Percentiles rank a stretch among this genome's conserved stretches.
Conservation (phyloP, 139 green algal species). For the Chlorella vulgaris region DNA sequence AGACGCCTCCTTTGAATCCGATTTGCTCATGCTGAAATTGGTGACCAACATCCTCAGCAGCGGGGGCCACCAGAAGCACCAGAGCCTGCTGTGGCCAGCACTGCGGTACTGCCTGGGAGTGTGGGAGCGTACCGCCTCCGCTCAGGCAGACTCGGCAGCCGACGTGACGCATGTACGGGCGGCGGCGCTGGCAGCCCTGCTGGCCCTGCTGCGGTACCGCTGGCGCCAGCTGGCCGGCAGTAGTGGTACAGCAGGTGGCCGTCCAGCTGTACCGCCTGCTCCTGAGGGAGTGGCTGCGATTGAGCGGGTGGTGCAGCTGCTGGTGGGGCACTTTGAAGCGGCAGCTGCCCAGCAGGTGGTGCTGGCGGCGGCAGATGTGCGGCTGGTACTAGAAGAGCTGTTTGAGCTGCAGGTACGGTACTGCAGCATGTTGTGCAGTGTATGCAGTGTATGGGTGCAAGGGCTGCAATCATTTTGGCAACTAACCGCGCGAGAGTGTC, state of each 20-base stretch:
- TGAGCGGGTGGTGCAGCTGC: slow-evolving; percentile 8
- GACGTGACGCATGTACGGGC: slow-evolving; percentile 27
- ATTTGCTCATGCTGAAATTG: slow-evolving; percentile 15
- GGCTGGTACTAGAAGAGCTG: slow-evolving; percentile 44
- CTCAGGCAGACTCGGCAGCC: neutral
- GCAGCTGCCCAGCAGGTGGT: slow-evolving; percentile 9
- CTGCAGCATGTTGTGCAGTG: neutral
- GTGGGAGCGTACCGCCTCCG: neutral
- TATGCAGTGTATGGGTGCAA: no score
- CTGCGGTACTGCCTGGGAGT: neutral
- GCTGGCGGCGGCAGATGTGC: slow-evolving; percentile 27
- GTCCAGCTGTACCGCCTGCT: no score
- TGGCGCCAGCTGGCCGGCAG: slow-evolving; percentile 22
- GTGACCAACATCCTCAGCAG: neutral
- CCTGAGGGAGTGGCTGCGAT: neutral
- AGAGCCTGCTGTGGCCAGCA: slow-evolving; percentile 13
- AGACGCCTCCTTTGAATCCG: slow-evolving; percentile 21
- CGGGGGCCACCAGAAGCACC: slow-evolving; percentile 25
- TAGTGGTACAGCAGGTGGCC: neutral
- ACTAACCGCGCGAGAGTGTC: no score
- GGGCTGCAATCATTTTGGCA: no score
- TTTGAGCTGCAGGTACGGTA: slow-evolving; percentile 30
- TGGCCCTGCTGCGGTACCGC: slow-evolving; percentile 27
- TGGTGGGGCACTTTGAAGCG: slow-evolving; percentile 11
- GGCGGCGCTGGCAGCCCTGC: slow-evolving; percentile 13